Evolutionary conservation across 345 rosid species (phyloP).

Genomic region (Gossypioides kirkii): DNA sequence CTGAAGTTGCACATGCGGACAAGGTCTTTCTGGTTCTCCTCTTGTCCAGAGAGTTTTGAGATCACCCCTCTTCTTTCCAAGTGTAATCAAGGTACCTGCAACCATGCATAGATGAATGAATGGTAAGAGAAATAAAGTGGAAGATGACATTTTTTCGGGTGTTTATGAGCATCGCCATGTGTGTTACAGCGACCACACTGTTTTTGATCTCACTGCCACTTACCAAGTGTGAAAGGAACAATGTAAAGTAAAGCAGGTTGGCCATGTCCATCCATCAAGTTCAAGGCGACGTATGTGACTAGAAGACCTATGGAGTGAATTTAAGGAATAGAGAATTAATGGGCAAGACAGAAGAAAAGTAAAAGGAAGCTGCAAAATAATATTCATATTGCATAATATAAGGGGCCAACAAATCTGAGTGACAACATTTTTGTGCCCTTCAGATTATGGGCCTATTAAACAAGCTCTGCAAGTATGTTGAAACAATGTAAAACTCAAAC

Average conservation of each 20-base stretch:
- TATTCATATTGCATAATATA: background rate
- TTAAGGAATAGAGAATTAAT: background rate
- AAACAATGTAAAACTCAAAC: background rate
- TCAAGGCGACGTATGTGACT: constrained; percentile 81
- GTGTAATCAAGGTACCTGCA: constrained; percentile 72
- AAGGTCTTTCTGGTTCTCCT: constrained; percentile 78
- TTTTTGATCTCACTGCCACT: constrained; percentile 15
- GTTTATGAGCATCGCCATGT: background rate
- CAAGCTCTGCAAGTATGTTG: background rate
- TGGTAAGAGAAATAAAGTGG: background rate
- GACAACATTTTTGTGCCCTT: background rate
- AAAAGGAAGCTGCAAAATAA: background rate
- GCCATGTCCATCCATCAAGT: constrained; percentile 98
- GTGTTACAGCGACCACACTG: background rate
- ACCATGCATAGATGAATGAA: background rate
- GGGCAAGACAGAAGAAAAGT: background rate
- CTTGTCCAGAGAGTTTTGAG: constrained; percentile 71
- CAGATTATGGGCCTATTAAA: background rate
- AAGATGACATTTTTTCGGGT: background rate
- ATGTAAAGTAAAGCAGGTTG: constrained; percentile 97
- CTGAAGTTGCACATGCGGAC: constrained; percentile 65
- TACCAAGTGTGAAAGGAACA: constrained; percentile 94
- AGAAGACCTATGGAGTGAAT: constrained; percentile 60
- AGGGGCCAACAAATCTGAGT: background rate
- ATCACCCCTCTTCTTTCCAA: constrained; percentile 82